A percentile compares a stretch with the other conserved stretches of the same genome.
Conservation (phyloP, 495 filamentous ascomycete species). For the Xylaria longipes region DNA sequence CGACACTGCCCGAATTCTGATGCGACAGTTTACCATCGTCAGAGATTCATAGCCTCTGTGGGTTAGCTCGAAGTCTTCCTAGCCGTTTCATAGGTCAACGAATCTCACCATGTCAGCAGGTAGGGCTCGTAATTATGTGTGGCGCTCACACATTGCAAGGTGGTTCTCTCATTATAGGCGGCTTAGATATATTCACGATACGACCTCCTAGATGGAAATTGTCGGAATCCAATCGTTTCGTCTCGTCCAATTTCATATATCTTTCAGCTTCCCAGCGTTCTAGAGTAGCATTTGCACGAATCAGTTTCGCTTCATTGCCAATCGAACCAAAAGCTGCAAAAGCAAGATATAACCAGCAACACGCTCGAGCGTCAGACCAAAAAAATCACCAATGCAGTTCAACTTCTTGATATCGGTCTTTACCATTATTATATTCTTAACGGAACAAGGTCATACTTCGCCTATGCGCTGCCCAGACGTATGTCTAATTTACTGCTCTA, state of each 20-base stretch:
- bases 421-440: not conserved
- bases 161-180: not conserved
- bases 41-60: not conserved
- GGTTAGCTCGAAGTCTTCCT: not conserved
- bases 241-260: not conserved
- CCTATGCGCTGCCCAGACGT: not conserved
- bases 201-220: not conserved
- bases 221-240: not conserved
- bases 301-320: not conserved
- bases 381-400: not conserved
- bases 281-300: not conserved
- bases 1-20: not conserved
- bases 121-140: not conserved
- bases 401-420: not conserved
- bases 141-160: not conserved
- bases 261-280: not conserved
- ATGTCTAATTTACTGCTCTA: not conserved
- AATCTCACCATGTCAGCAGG: not conserved
- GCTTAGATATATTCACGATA: not conserved
- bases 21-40: not conserved
- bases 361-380: not conserved
- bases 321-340: not conserved
- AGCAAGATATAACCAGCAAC: not conserved
- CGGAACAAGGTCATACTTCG: not conserved
- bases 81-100: not conserved